Evolutionary conservation across 345 rosid genomes (phyloP), one percentile per base, ranked within the genome.

Genomic region (Brassica napus): DNA sequence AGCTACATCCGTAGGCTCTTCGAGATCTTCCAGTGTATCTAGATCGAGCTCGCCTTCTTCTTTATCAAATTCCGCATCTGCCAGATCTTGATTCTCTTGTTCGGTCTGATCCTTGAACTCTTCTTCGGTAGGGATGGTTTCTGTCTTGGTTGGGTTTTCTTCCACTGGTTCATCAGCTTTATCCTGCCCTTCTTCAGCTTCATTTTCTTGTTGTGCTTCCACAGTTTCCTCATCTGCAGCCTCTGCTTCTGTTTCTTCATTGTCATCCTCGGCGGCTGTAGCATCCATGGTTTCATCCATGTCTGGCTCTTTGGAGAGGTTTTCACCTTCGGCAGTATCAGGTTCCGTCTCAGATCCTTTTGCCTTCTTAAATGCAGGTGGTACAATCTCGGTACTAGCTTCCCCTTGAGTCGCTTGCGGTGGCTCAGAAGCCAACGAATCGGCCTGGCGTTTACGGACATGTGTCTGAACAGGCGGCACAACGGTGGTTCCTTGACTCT

Each of bases 41-140:
- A 89, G 83, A 47, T 82, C 69, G 57, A 90, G 79, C 83, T 94
- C 98, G 59, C 98, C 98, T 76, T 95, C 99, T 90, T 91, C 99
- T 78, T 79, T 90, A 79, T 95, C 99, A 15, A 85, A 83, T 54
- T 88, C 94, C 26, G 69, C 70, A 18, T 88, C 94, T 79, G 83
- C 55, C 16, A 59, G 67, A 60, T 84, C 87, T 71, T 82, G 88
- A 72, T 79, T 81, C 14, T 88, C 92, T 76, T 82, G 89, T 55
- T 81, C 89, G 28, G 72, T 63, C 68, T 75, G 89, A 80, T 54
- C 59, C 23, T 54, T 54, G 0, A 54, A 54, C 59, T 77, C 86
- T 60, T 86, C 95, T 62, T 87, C 90, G 28, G 71, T 31, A 42
- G 72, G 68, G 7, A 77, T 72, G 73, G 74, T 60, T 32, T 81